phyloP scores from a whole-genome alignment of 2,329 filamentous ascomycete genomes.

The Talaromyces sp. region DNA sequence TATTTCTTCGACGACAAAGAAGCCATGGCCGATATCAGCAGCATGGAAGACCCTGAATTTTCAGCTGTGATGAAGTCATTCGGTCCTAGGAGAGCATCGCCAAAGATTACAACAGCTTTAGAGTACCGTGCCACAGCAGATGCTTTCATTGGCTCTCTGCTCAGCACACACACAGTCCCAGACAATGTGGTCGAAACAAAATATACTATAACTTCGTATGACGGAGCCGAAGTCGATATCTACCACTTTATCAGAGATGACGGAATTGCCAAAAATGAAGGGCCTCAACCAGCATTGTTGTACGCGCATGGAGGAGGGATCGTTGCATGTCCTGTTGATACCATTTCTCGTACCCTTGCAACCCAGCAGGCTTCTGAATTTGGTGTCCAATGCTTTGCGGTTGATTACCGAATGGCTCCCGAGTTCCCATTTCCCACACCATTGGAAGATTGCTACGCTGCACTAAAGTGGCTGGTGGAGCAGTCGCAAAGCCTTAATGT shows the following conservation, averaged over 20 bases:
- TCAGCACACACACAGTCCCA: not conserved
- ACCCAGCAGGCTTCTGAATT: not conserved
- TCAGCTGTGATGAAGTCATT: not conserved
- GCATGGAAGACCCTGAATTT: not conserved
- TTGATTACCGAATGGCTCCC: conserved; percentile 10
- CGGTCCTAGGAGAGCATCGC: not conserved
- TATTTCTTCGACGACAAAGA: not conserved
- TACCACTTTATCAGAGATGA: not conserved
- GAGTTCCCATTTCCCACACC: conserved; percentile 5
- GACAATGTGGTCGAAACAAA: not conserved
- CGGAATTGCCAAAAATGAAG: not conserved
- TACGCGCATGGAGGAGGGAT: not conserved
- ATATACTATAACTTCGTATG: not conserved
- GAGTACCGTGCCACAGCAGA: not conserved
- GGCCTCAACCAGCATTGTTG: not conserved
- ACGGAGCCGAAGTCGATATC: not conserved
- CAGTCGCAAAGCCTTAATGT: not conserved
- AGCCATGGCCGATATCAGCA: not conserved
- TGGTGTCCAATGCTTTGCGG: not conserved
- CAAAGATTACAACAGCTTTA: not conserved
- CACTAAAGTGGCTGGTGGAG: not conserved
- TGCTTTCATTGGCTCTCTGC: not conserved
- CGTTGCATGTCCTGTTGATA: not conserved
- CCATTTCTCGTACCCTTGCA: not conserved
- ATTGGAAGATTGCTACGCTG: conserved; percentile 4